Percentiles rank a stretch among this genome's conserved stretches.
These are phyloP conservation scores for Gastrolobium bilobum DNA, from an alignment of 306 rosid species.

Conservation along the genomic window DNA sequence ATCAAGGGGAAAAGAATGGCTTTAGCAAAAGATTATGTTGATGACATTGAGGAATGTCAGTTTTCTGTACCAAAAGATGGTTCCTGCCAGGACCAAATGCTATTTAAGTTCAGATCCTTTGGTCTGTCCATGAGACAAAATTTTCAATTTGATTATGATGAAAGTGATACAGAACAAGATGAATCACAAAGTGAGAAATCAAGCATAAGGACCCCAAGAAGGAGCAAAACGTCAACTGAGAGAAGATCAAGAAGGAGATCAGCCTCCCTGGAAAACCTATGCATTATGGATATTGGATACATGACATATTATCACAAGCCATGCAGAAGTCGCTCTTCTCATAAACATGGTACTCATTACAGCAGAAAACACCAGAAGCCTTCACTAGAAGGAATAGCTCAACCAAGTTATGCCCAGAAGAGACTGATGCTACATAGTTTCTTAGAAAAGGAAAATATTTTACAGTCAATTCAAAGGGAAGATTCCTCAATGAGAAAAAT, in stretches of 20 bases:
- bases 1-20: slow-evolving; percentile 35
- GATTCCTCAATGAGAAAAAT: slow-evolving; percentile 4
- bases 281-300: slow-evolving; percentile 60
- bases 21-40: slow-evolving; percentile 53
- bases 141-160: slow-evolving; percentile 29
- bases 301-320: slow-evolving; percentile 57
- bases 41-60: slow-evolving; percentile 66
- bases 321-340: slow-evolving; percentile 34
- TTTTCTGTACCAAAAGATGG: slow-evolving; percentile 51
- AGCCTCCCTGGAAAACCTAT: slow-evolving; percentile 49
- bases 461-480: slow-evolving; percentile 36
- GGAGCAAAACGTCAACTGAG: slow-evolving; percentile 45
- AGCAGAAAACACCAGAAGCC: slow-evolving; percentile 50
- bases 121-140: slow-evolving; percentile 33
- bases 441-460: slow-evolving; percentile 22
- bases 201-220: slow-evolving; percentile 51
- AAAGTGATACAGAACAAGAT: slow-evolving; percentile 11
- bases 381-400: slow-evolving; percentile 29
- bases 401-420: slow-evolving; percentile 9
- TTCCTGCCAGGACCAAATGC: slow-evolving; percentile 61
- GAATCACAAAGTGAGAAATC: slow-evolving; percentile 55
- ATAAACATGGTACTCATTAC: slow-evolving; percentile 36
- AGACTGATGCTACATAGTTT: slow-evolving; percentile 35
- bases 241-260: slow-evolving; percentile 68
- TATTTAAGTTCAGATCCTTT: slow-evolving; percentile 62